Evolutionary conservation across 257 asterid genomes (phyloP).

Genomic region (Forsythia suspensa): DNA sequence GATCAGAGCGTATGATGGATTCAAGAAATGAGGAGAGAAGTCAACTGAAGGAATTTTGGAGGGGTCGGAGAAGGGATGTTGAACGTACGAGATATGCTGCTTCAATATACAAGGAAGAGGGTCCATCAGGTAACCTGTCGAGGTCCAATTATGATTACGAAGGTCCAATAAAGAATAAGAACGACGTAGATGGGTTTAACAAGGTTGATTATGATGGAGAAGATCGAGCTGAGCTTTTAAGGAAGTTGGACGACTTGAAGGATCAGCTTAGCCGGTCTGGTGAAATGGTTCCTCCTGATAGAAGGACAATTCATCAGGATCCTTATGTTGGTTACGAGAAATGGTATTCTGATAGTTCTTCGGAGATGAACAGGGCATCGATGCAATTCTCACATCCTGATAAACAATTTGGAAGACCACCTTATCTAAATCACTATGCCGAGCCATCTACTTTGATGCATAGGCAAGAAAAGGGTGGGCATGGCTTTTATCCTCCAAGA

Average conservation of each 20-base stretch:
- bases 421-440: constrained; percentile 37
- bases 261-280: constrained; percentile 57
- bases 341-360: constrained; percentile 39
- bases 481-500: constrained; percentile 54
- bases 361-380: constrained; percentile 29
- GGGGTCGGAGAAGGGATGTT: constrained; percentile 30
- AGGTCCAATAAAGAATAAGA: constrained; percentile 29
- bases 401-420: constrained; percentile 31
- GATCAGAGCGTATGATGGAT: constrained; percentile 21
- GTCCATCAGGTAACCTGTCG: constrained; percentile 29
- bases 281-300: constrained; percentile 39
- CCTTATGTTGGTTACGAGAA: constrained; percentile 39
- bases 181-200: constrained; percentile 31
- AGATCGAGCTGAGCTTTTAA: constrained; percentile 61
- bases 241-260: constrained; percentile 65
- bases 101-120: constrained; percentile 30
- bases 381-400: constrained; percentile 33
- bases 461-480: constrained; percentile 46
- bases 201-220: constrained; percentile 44
- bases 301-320: constrained; percentile 47
- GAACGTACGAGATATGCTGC: constrained; percentile 26
- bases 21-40: constrained; percentile 28
- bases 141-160: constrained; percentile 37
- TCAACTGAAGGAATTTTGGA: constrained; percentile 25
- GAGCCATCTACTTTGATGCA: constrained; percentile 41